phyloP scores from a whole-genome alignment of 441 rosid species.

The Jatropha podagrica region DNA sequence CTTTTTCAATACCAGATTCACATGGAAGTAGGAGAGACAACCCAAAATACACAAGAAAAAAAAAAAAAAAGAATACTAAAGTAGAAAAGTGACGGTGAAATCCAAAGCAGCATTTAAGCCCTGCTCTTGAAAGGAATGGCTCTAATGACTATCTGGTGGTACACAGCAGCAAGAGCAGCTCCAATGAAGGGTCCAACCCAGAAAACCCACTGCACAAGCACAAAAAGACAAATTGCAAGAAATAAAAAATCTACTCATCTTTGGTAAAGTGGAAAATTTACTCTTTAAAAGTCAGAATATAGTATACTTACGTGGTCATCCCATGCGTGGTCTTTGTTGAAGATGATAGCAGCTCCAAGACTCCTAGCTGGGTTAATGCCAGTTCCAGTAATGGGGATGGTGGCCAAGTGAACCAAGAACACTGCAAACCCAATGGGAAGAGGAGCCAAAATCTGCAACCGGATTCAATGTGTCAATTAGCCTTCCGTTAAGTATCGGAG shows the following conservation, averaged over 20 bases:
- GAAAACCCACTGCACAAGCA: constrained; percentile 70
- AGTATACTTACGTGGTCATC: constrained; percentile 55
- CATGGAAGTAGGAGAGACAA: neutral
- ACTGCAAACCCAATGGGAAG: constrained; percentile 91
- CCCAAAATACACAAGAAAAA: constrained; percentile 12
- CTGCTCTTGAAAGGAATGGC: constrained; percentile 86
- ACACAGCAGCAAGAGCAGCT: constrained; percentile 88
- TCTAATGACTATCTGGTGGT: constrained; percentile 85
- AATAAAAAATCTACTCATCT: neutral
- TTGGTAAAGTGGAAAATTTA: neutral
- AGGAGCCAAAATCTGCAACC: constrained; percentile 74
- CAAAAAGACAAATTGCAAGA: neutral
- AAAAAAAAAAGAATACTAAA: neutral
- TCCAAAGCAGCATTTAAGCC: constrained; percentile 22
- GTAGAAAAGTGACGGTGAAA: neutral
- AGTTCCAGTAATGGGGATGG: constrained; percentile 84
- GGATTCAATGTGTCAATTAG: neutral
- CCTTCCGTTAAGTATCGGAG: neutral
- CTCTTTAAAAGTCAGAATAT: too few species aligned
- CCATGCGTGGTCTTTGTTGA: constrained; percentile 65
- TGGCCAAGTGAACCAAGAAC: constrained; percentile 87
- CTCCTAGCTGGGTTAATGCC: constrained; percentile 93
- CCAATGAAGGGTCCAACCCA: constrained; percentile 97
- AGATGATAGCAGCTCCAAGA: constrained; percentile 88
- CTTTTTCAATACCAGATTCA: constrained; percentile 23